Base-by-base conservation (phyloP, 2,329 filamentous ascomycete genomes). In the Thelonectria olida region DNA sequence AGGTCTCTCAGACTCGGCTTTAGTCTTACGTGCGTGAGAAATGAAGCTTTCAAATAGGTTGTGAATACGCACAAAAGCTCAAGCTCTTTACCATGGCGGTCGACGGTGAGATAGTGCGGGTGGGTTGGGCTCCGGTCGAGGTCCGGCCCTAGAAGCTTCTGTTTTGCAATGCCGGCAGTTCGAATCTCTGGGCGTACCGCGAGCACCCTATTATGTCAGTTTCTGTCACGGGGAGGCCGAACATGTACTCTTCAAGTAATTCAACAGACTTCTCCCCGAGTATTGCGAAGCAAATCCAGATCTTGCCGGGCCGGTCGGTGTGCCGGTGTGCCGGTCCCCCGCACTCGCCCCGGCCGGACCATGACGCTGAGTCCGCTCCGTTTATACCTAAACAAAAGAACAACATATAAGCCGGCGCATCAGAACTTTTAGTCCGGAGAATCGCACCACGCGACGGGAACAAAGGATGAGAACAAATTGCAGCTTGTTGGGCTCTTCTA, bases 201-300 rank as follows among this genome's bases (percentile, higher is more conserved):
- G 25, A 47, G 34, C n/a, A 20, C 8, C 17, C 17, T 38, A 67
- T 70, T 68, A 70, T 67, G 67, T 70, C 67, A 70, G 66, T 48
- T n/a, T n/a, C n/a, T 23, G 42, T 20, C 22, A 19, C 23, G 31
- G 12, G 22, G 23, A 52, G 23, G 23, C 34, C 25, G 17, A 28
- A 48, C 13, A 9, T 15, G 9, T 20, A 22, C 19, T n/a, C 19
- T 41, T 31, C 22, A 4, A 27, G 36, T 38, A 13, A 8, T 49
- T 38, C n/a, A 31, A 38, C 4, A 25, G 27, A 25, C 23, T 10
- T 39, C 12, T 9, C 5, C 5, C 3, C 39, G 41, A 19, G 10
- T 36, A 13, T 15, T 19, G 20, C 12, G n/a, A 42, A 42, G 34
- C 13, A 38, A 13, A 44, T 27, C 5, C 36, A 12, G 22, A 13